phyloP scores from a whole-genome alignment of 345 rosid genomes.

The Eucalyptus leucophloia region DNA sequence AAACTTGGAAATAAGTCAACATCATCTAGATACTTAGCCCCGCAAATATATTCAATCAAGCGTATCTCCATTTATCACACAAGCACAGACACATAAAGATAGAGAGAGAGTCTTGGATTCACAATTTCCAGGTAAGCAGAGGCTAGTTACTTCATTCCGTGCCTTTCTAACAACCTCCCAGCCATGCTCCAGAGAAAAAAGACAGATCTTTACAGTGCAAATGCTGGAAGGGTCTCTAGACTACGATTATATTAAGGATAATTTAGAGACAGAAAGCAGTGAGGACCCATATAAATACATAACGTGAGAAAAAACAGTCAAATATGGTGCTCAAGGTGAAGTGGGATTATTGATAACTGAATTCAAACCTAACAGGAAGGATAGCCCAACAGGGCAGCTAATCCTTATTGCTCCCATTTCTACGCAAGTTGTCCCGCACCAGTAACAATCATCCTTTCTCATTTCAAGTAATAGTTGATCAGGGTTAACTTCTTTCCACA shows the following conservation, averaged over 20 bases:
- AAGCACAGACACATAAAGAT: not conserved
- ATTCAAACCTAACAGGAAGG: not conserved
- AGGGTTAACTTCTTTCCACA: not conserved
- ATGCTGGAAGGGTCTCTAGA: not conserved
- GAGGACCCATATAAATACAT: not conserved
- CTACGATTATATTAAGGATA: not conserved
- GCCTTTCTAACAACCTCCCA: not conserved
- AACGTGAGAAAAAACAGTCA: not conserved
- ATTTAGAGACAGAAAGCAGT: not conserved
- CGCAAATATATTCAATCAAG: not conserved
- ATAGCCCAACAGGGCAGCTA: not conserved
- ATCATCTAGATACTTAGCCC: not conserved
- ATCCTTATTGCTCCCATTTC: not conserved
- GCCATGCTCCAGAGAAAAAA: not conserved
- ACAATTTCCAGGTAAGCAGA: not conserved
- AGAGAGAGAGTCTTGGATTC: not conserved
- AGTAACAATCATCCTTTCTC: not conserved
- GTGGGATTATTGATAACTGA: not conserved
- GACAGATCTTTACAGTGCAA: not conserved
- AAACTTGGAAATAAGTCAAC: not conserved
- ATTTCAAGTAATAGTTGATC: not conserved
- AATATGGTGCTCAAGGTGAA: not conserved
- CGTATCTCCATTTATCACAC: not conserved
- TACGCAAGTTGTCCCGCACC: not conserved
- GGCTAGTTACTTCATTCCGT: not conserved